Conservation (phyloP, 2,329 filamentous ascomycete species). For the Curvularia spicifera region DNA sequence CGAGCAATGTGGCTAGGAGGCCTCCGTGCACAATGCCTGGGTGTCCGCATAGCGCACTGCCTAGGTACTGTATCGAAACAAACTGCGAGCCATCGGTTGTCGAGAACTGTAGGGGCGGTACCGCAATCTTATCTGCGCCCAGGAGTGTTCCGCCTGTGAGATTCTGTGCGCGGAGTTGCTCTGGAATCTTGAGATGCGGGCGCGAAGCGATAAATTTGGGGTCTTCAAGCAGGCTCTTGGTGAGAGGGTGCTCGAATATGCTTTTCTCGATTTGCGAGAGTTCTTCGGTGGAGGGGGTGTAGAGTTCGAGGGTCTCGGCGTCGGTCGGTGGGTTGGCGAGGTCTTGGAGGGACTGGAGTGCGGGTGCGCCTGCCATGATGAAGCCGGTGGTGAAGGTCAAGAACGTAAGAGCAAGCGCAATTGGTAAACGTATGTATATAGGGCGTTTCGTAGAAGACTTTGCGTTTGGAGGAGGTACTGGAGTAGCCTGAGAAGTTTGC, state of each 20-base stretch:
- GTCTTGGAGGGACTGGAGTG: constrained; percentile 56
- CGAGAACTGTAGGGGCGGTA: constrained; percentile 80
- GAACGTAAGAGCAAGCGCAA: constrained; percentile 56
- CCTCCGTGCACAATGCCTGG: constrained; percentile 91
- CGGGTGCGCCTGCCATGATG: constrained; percentile 63
- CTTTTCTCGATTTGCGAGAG: constrained; percentile 69
- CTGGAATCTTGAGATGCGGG: constrained; percentile 86
- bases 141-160: constrained; percentile 81
- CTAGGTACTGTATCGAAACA: constrained; percentile 78
- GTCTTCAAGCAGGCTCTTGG: constrained; percentile 69
- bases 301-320: constrained; percentile 74
- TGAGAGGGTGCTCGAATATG: constrained; percentile 78
- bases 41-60: constrained; percentile 82
- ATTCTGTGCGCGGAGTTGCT: constrained; percentile 71
- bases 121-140: constrained; percentile 75
- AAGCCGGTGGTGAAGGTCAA: constrained; percentile 62
- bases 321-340: constrained; percentile 67
- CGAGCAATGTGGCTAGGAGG: constrained; percentile 86
- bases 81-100: constrained; percentile 58
- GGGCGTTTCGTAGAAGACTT: constrained; percentile 23
- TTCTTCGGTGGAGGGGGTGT: constrained; percentile 61
- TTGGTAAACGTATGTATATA: constrained; percentile 48
- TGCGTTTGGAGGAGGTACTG: constrained; percentile 9
- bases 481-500: constrained; percentile 18
- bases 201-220: constrained; percentile 75